Evolutionary conservation across 1,284 basidiomycete species (phyloP), one percentile per base, ranked within the genome.

Genomic region (Irpex lacteus): DNA sequence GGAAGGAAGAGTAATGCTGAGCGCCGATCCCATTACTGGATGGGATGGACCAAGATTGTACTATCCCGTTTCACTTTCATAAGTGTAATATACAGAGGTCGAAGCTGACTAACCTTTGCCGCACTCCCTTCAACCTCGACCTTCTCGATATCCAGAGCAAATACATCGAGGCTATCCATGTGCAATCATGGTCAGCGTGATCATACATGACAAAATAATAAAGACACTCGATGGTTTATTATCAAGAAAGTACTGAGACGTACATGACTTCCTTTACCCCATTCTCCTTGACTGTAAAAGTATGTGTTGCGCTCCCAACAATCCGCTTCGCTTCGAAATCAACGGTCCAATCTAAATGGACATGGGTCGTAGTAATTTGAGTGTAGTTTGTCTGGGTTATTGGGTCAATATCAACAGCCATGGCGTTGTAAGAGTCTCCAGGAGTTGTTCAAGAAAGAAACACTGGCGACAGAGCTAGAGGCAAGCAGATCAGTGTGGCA

Each of bases 321-420:
- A 98, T 85, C 63, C 84, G 78, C 71, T 88, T 79, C 7, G 79
- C 73, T 0, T 83, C 73, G 78, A 95, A 98, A 78, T 98, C 89
- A 68, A 98, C 80, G 1, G 72, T 77, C 96, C 96, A 98, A 69
- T 92, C 86, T 65, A 98, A 86, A 55, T 85, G 78, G 26, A 95
- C 78, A 74, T 94, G 87, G 54, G 84, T 81, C 1, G 91, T 88
- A 1, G 80, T 77, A 69, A 95, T 83, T 59, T 90, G 79, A 5
- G 79, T 74, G 77, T 93, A 95, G 78, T 96, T 96, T 44, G 92
- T 85, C 72, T 95, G 89, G 0, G 90, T 90, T 0, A 91, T 87
- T 8, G 88, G 88, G 75, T 96, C 94, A 49, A 69, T 63, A 38
- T 67, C 67, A 50, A 40, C 47, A 4, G 59, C 21, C 63, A 63